Base-by-base conservation (phyloP, 495 filamentous ascomycete genomes). In the Aspergillus avenaceus region DNA sequence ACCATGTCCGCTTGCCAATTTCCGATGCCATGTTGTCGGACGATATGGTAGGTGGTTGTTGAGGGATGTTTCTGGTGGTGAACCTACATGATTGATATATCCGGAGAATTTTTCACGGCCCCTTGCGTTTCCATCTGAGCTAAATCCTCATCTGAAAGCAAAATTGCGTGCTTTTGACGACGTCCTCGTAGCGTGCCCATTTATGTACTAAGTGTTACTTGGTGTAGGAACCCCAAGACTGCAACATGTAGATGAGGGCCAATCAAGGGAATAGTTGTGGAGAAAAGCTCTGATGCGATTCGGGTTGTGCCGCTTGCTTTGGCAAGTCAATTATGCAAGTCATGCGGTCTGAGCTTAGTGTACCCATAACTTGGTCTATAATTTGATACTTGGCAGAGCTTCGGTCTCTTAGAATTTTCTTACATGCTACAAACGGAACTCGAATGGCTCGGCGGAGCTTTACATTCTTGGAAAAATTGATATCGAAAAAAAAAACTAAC, bases 1-100 rank as follows among this genome's bases (percentile, higher is more conserved):
- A 78, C 82, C 81, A 85, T 66, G 51, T 34, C 19, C 57, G 54
- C 66, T 59, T 60, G 16, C 45, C 48, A 5, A 14, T 18, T 7
- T 32, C 41, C 3, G 14, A 18, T 0, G 52, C n/a, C 8, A 22
- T 41, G 29, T 52, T 27, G 19, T 55, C 43, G 38, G 52, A 47
- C 12, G 52, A 45, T 19, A 32, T 42, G 37, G 54, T 25, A 8
- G 57, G 42, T 5, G 42, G 41, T 47, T 55, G 34, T 26, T 60
- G 43, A 6, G 45, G 27, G 53, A 60, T 59, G n/a, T 23, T n/a
- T n/a, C n/a, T n/a, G n/a, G n/a, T 49, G 36, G 32, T 13, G 23
- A 22, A 42, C 7, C n/a, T 16, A 16, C 2, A 42, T 42, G 19
- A 44, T 31, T 22, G 1, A 11, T 38, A 36, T 16, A 32, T 23